phyloP scores from a whole-genome alignment of 257 asterid species.

The Ballota nigra region DNA sequence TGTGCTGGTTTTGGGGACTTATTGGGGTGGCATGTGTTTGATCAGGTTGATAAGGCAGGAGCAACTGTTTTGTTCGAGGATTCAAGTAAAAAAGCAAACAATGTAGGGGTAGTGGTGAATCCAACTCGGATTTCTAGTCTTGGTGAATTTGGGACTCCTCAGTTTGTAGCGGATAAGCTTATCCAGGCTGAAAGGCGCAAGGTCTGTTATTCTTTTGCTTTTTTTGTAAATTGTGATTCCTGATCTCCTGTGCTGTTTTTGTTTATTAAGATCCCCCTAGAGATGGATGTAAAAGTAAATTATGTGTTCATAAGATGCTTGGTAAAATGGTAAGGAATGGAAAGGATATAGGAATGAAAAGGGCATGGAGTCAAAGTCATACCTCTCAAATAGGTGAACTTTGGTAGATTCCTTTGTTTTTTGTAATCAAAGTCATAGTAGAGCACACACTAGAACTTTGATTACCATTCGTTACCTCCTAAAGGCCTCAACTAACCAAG shows the following conservation, averaged over 20 bases:
- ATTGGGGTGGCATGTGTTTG: constrained; percentile 13
- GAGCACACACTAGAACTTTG: too few relatives aligned
- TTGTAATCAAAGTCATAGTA: too few relatives aligned
- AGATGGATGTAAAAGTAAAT: background rate
- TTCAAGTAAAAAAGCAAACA: constrained; percentile 59
- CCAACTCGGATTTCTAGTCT: constrained; percentile 73
- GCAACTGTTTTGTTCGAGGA: constrained; percentile 83
- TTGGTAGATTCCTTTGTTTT: too few relatives aligned
- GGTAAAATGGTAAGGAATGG: too few relatives aligned
- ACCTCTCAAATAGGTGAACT: too few relatives aligned
- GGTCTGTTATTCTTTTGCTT: constrained; percentile 35
- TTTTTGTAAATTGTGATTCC: background rate
- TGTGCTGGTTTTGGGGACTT: constrained; percentile 3
- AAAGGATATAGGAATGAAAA: too few relatives aligned
- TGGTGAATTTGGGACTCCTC: constrained; percentile 77
- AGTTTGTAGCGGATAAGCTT: constrained; percentile 84
- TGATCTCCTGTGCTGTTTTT: background rate
- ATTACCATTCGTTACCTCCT: too few relatives aligned
- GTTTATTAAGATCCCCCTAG: too few relatives aligned
- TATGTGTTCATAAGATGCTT: too few relatives aligned
- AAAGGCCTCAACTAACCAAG: too few relatives aligned
- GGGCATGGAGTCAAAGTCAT: too few relatives aligned
- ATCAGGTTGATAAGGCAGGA: constrained; percentile 90
- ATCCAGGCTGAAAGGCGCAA: constrained; percentile 86
- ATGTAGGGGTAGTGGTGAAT: constrained; percentile 75